Conservation (phyloP, 1,139 yeast genomes). For the Kodamaea arcana region DNA sequence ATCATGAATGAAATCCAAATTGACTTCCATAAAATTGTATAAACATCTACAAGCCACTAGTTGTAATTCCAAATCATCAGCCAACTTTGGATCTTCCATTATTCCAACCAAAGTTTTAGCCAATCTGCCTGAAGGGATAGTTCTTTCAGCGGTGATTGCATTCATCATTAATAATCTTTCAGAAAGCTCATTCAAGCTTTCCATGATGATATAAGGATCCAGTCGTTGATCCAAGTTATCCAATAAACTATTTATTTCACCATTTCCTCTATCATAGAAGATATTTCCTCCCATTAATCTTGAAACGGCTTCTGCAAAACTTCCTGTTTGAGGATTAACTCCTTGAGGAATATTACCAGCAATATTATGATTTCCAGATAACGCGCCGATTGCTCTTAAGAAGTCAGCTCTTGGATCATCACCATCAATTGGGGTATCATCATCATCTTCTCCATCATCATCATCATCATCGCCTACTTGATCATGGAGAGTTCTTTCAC, state of each 20-base stretch:
- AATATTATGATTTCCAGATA: conserved; percentile 1
- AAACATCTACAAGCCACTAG: conserved; percentile 82
- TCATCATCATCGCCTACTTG: conserved; percentile 19
- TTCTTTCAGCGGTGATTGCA: conserved; percentile 56
- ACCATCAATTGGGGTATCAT: conserved; percentile 15
- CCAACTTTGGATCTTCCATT: conserved; percentile 53
- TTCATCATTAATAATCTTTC: conserved; percentile 68
- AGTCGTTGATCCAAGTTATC: conserved; percentile 41
- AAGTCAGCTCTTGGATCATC: conserved; percentile 24
- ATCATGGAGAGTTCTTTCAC: conserved; percentile 15
- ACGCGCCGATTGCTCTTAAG: conserved; percentile 22
- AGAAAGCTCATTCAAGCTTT: conserved; percentile 59
- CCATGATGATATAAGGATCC: conserved; percentile 47
- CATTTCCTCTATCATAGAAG: conserved; percentile 3
- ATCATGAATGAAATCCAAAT: conserved; percentile 59
- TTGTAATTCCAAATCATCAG: conserved; percentile 73
- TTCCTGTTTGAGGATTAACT: conserved; percentile 14
- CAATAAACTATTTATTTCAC: conserved; percentile 38
- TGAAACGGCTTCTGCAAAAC: conserved; percentile 33
- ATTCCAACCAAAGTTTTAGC: conserved; percentile 55
- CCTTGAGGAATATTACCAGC: conserved; percentile 8
- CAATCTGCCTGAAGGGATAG: conserved; percentile 58
- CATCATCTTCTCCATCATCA: conserved; percentile 12
- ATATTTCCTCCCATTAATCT: conserved; percentile 31
- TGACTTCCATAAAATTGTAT: conserved; percentile 75